Evolutionary conservation across 2,329 filamentous ascomycete genomes (phyloP), one percentile per base, ranked within the genome.

Genomic region (Colletotrichum destructivum): DNA sequence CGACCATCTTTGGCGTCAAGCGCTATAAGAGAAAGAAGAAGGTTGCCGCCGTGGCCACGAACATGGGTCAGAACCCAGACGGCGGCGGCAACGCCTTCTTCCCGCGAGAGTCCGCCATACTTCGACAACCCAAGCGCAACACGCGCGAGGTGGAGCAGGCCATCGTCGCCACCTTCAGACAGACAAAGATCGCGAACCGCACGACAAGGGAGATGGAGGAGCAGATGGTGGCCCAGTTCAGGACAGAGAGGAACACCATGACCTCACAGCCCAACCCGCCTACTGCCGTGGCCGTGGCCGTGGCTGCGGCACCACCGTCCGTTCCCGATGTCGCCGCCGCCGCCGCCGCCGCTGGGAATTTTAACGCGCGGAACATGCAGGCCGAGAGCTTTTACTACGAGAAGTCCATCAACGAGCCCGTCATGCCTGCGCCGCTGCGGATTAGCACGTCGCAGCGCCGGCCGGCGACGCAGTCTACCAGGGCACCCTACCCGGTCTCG

Each of bases 381-480:
- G 15, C 59, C 13, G 66, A 68, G 21, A 72, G 69, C 60, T 72
- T 72, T 1, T 72, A 72, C 23, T 64, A 69, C 40, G 69, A 72
- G 0, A 69, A 52, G 9, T 69, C 69, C 42, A 64, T 69, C 54
- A 59, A 60, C 18, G 69, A 69, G 18, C 59, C 64, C 0, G 42
- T n/a, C 23, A 15, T 61, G 3, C 69, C 69, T 18, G 65, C 18
- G 31, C 69, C 69, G 18, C 40, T 72, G 11, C 42, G 65, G 1
- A 18, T 49, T 15, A 69, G 65, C 65, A 23, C 31, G 2, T 21
- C 13, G 8, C 40, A 40, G 13, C 68, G 44, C 2, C 55, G 21
- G 15, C 31, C 56, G 1, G 38, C 51, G 21, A 16, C 23, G 4
- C n/a, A 40, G 2, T 18, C 56, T 1, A 3, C 40, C 4, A 44